Conservation (phyloP, 1,284 basidiomycete species). For the Hortiboletus rubellus region DNA sequence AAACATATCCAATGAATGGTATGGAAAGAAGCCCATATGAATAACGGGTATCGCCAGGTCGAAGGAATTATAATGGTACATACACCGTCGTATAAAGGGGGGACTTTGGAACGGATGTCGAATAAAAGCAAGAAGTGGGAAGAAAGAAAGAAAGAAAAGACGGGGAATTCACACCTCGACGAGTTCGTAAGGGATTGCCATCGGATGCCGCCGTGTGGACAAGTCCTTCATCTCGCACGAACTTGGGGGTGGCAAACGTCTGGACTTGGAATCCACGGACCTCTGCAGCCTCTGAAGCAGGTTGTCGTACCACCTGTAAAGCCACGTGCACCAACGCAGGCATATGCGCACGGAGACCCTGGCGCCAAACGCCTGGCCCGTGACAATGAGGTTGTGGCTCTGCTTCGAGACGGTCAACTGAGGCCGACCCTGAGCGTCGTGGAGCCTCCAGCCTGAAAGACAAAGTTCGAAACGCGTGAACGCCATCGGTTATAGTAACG, state of each 20-base stretch:
- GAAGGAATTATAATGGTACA: slow-evolving; percentile 2
- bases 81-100: not conserved
- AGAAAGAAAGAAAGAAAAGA: not conserved
- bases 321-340: slow-evolving; percentile 29
- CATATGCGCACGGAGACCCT: slow-evolving; percentile 23
- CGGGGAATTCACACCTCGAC: not conserved
- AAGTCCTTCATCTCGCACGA: slow-evolving; percentile 8
- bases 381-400: slow-evolving; percentile 26
- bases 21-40: not conserved
- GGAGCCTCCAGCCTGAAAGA: slow-evolving; percentile 26
- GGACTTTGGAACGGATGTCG: not conserved
- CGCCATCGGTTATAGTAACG: slow-evolving; percentile 17
- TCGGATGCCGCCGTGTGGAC: slow-evolving; percentile 2
- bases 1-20: not conserved
- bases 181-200: not conserved
- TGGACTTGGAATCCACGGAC: not conserved
- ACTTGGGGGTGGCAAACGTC: not conserved
- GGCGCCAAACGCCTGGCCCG: slow-evolving; percentile 30
- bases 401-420: slow-evolving; percentile 28
- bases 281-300: slow-evolving; percentile 11
- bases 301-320: slow-evolving; percentile 15
- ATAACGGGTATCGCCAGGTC: slow-evolving; percentile 10
- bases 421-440: slow-evolving; percentile 25
- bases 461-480: slow-evolving; percentile 32
- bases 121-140: not conserved